Evolutionary conservation across 805 yeast species (phyloP), one percentile per base, ranked within the genome.

Genomic region (Groenewaldozyma salmanticensis): DNA sequence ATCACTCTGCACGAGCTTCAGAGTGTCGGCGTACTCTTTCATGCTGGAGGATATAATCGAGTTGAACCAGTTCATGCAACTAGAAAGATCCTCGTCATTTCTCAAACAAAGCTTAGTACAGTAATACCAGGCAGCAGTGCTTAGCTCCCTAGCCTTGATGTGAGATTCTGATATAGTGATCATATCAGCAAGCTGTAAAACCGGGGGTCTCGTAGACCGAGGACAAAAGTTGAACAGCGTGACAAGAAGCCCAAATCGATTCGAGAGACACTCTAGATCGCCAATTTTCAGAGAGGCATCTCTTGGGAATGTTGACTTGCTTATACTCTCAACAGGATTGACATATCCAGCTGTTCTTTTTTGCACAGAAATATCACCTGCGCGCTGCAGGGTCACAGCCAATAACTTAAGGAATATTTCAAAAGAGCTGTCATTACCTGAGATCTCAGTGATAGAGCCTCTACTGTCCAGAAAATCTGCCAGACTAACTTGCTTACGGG

Each of bases 161-260:
- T 42, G 45, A 4, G 45, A 42, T 21, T 38, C 42, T n/a, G 22
- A 21, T 21, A 42, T 15, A 7, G 9, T 27, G 21, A 29, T 37
- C 13, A 29, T 22, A 21, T 31, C 36, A 19, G 24, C 33, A n/a
- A 42, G 31, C 36, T 42, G 45, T 9, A 16, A 35, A 21, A 42
- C 31, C 17, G 40, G 33, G 6, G 37, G 42, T 4, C 45, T 31
- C 5, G 20, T 31, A 5, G 29, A 37, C 7, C 27, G 13, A 5
- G 45, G 42, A 27, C 42, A 38, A 21, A 18, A 27, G 13, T 33
- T 21, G 22, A 38, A 42, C 27, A 33, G 16, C 18, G 36, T 33
- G 35, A 42, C 31, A 4, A 37, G 31, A 13, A 42, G 37, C 18
- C 41, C 38, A 21, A 32, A 42, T 35, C 38, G 42, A 21, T 42